phyloP scores from a whole-genome alignment of 352 stramenopile species.

The Phytophthora brassicae region DNA sequence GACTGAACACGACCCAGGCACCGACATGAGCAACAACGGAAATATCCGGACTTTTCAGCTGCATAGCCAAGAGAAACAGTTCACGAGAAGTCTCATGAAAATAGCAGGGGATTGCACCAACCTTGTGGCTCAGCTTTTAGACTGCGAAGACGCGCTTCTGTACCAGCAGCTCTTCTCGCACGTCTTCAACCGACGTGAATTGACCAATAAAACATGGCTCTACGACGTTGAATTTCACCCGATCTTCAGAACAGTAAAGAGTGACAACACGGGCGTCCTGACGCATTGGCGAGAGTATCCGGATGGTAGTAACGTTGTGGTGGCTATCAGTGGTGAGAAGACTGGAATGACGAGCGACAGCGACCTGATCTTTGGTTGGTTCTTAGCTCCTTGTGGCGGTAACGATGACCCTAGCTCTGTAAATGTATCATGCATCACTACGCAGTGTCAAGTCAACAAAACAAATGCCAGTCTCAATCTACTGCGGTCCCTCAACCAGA shows the following conservation, averaged over 20 bases:
- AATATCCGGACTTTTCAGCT: constrained; percentile 48
- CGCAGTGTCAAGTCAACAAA: constrained; percentile 38
- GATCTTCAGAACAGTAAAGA: constrained; percentile 9
- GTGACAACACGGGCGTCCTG: constrained; percentile 32
- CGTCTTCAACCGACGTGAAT: constrained; percentile 41
- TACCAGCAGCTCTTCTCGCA: constrained; percentile 55
- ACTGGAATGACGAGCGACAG: constrained; percentile 27
- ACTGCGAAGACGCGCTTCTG: constrained; percentile 52
- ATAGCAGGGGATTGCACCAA: constrained; percentile 40
- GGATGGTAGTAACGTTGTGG: constrained; percentile 55
- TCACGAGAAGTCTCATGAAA: constrained; percentile 60
- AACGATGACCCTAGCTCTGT: constrained; percentile 34
- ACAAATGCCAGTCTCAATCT: constrained; percentile 58
- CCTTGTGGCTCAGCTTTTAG: constrained; percentile 40
- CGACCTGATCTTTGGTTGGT: constrained; percentile 62
- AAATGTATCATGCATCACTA: constrained; percentile 61
- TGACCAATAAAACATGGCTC: constrained; percentile 59
- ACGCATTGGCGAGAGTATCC: constrained; percentile 63
- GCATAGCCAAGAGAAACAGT: constrained; percentile 33
- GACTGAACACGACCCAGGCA: constrained; percentile 20
- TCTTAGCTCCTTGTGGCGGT: constrained; percentile 45
- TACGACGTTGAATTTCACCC: constrained; percentile 46
- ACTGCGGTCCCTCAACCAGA: constrained; percentile 44
- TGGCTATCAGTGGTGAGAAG: constrained; percentile 34
- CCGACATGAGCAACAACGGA: constrained; percentile 21